phyloP scores from a whole-genome alignment of 768 basidiomycete species.

The Artomyces pyxidatus region DNA sequence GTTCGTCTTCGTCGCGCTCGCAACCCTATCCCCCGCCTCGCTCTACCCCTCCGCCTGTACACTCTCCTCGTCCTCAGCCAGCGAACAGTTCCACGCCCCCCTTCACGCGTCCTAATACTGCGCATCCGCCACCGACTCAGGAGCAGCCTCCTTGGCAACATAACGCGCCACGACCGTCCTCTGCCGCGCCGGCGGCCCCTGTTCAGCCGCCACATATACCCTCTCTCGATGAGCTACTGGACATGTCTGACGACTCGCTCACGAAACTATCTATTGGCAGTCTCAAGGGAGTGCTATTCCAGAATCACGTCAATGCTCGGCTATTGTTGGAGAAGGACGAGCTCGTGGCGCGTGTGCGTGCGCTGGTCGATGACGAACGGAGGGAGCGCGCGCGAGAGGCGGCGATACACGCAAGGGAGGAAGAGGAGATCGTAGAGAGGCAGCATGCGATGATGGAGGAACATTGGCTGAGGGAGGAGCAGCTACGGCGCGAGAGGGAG shows the following conservation, averaged over 20 bases:
- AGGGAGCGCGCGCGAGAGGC: conserved; percentile 42
- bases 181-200: conserved; percentile 6
- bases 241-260: conserved; percentile 50
- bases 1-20: conserved; percentile 11
- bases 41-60: conserved; percentile 11
- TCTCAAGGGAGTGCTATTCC: conserved; percentile 75
- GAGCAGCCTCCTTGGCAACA: conserved; percentile 2
- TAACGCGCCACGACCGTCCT: background rate
- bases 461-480: conserved; percentile 19
- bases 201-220: conserved; percentile 32
- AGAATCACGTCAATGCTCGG: conserved; percentile 64
- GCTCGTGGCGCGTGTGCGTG: conserved; percentile 61
- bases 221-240: conserved; percentile 60
- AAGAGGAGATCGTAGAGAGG: conserved; percentile 14
- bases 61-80: conserved; percentile 2
- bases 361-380: conserved; percentile 57
- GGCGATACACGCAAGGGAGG: conserved; percentile 26
- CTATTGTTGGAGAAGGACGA: conserved; percentile 81
- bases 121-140: background rate
- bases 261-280: conserved; percentile 53
- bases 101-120: conserved; percentile 1
- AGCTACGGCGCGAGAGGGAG: conserved; percentile 18
- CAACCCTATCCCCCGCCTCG: conserved; percentile 13
- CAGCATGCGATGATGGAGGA: conserved; percentile 20
- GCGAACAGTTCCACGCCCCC: background rate